Evolutionary conservation across 2,329 filamentous ascomycete genomes (phyloP), one percentile per base, ranked within the genome.

Genomic region (Colletotrichum musicola): DNA sequence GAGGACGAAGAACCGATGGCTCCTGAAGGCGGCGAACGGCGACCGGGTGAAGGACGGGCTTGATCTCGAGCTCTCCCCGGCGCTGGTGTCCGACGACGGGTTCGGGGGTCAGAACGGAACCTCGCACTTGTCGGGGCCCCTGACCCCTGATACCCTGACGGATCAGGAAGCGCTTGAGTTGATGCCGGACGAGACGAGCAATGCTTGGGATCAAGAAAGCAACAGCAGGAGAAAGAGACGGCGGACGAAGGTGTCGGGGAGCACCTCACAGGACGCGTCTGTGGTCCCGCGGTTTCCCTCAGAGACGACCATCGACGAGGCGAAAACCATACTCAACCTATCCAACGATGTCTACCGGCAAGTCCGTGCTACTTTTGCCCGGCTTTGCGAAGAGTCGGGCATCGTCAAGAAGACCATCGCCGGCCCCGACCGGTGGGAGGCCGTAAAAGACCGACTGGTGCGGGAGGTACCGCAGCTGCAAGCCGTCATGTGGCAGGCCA

Each of bases 281-380:
- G 89, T 90, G 4, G 88, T 90, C 20, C 90, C 91, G 14, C 88
- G 93, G 22, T 96, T 94, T 71, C 92, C 92, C 1, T 95, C 93
- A 0, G 93, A 96, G 78, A 95, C 92, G 13, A 95, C 93, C 0
- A 87, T 96, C 67, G 91, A 93, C 72, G 92, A 95, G 78, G 91
- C 91, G 75, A 93, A 94, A 75, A 84, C 85, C 13, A 91, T 90
- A 68, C 82, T 97, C 30, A 83, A 81, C 44, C 82, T 97, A 40
- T 88, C 92, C 74, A 87, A 85, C 56, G 78, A 83, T 1, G 81
- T 87, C 49, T 96, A 96, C 76, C 85, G 84, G 38, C 80, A 88
- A 67, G 78, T 93, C 16, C 87, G 93, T 35, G 84, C 89, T 56
- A 86, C 87, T 30, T 96, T 94, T 72, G 87, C 91, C 73, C 81